Evolutionary conservation across 768 basidiomycete genomes (phyloP), one percentile per base, ranked within the genome.

Genomic region (Termitomyces sp.): DNA sequence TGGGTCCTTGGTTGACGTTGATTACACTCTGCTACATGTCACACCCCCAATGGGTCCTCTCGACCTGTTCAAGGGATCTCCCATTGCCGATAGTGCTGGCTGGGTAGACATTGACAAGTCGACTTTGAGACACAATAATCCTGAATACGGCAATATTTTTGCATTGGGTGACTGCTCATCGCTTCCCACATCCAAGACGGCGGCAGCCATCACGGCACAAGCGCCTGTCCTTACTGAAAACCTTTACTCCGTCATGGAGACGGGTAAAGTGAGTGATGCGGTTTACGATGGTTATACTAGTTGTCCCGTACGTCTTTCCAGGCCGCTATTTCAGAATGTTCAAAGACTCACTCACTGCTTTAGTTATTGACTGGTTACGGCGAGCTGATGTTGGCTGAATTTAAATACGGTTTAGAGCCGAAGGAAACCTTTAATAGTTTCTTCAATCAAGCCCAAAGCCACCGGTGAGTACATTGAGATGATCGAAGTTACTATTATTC

Each of bases 161-260:
- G 81, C 92, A 8, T 69, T 98, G 12, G 96, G 96, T n/a, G 96
- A 99, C 69, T 91, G 90, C 67, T 90, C 92, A 26, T 91, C 87
- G 38, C 74, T 97, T 32, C 96, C 96, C 8, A 98, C 94, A 30
- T 93, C 91, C 72, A 99, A 96, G 80, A 99, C 96, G 0, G 93
- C 91, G 0, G 95, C 96, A 14, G 96, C 95, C 5, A 89, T 98
- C 67, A 93, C 91, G 2, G 85, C 85, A 0, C 93, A 99, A 72
- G 87, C 91, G 1, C 96, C 96, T 12, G 88, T 99, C 5, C 79
- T 98, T 48, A 83, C 88, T 1, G 91, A 98, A 74, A 98, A 98
- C 74, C 60, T 98, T 40, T 88, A 85, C 71, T 85, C 85, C 30
- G 74, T 89, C 35, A 74, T 93, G 69, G 83, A 89, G 64, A 85